A percentile compares a stretch with the other conserved stretches of the same genome.
Evolutionary conservation across 106 monocot species (phyloP).

Genomic region (Xerophyta viscosa): DNA sequence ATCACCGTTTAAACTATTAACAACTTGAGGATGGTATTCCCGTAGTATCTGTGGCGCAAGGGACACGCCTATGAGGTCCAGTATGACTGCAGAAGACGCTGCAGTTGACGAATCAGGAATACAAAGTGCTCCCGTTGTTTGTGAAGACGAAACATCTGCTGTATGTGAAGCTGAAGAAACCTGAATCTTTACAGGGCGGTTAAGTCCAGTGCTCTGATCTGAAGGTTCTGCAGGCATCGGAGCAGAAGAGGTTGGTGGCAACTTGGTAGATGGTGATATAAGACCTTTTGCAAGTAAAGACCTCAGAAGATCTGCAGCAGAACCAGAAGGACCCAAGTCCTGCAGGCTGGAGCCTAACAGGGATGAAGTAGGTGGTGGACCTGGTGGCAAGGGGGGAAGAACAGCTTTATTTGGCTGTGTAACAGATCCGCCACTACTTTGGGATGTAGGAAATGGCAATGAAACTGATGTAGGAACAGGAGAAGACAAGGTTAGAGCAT

Average conservation of each 20-base stretch:
- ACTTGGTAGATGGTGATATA: slow-evolving; percentile 40
- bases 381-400: slow-evolving; percentile 72
- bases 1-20: slow-evolving; percentile 50
- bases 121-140: neutral
- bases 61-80: slow-evolving; percentile 44
- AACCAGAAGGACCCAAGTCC: slow-evolving; percentile 2
- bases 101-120: neutral
- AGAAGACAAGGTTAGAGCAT: slow-evolving; percentile 16
- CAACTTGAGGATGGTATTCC: slow-evolving; percentile 53
- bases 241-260: slow-evolving; percentile 1
- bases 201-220: slow-evolving; percentile 4
- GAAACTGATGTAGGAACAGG: slow-evolving; percentile 12
- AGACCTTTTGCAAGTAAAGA: slow-evolving; percentile 86
- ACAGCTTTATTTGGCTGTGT: slow-evolving; percentile 2
- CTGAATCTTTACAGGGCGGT: slow-evolving; percentile 2
- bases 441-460: slow-evolving; percentile 2
- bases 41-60: slow-evolving; percentile 65
- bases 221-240: slow-evolving; percentile 1
- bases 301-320: slow-evolving; percentile 38
- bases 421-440: neutral
- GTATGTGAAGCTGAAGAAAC: slow-evolving; percentile 6
- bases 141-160: neutral
- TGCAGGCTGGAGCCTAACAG: slow-evolving; percentile 11
- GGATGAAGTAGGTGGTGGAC: slow-evolving; percentile 47
- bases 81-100: neutral